Conservation (phyloP, 192 early-diverging fungal genomes). For the Phlyctochytrium planicorne region DNA sequence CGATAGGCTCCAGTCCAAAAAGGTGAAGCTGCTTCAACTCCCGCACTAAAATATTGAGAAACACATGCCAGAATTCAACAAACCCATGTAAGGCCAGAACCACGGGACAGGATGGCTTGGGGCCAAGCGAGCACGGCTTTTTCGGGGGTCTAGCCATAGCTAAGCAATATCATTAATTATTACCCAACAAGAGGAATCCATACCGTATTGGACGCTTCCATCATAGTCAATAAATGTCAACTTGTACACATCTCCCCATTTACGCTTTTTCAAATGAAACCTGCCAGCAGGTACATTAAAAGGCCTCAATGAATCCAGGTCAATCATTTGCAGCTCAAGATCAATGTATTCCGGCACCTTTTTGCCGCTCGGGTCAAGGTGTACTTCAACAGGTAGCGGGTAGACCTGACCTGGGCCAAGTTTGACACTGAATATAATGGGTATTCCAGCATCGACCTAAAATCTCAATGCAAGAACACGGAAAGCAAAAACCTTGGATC, state of each 20-base stretch:
- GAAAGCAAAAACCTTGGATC: conserved; percentile 17
- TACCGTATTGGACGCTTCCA: conserved; percentile 66
- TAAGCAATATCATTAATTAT: neutral
- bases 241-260: conserved; percentile 57
- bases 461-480: neutral
- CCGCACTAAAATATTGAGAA: conserved; percentile 40
- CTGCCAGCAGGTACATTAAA: conserved; percentile 28
- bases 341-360: conserved; percentile 7
- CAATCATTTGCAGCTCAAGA: conserved; percentile 30
- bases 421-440: conserved; percentile 38
- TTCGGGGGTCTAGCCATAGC: conserved; percentile 47
- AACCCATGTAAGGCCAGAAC: conserved; percentile 70
- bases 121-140: conserved; percentile 25
- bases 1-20: conserved; percentile 65
- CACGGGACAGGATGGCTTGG: conserved; percentile 49
- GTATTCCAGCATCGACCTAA: conserved; percentile 28
- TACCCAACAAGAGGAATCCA: neutral
- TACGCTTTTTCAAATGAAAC: conserved; percentile 24
- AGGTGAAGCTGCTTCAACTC: conserved; percentile 54
- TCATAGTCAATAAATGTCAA: conserved; percentile 74
- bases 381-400: conserved; percentile 45
- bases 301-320: conserved; percentile 24
- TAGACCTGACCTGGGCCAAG: conserved; percentile 51
- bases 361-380: conserved; percentile 18
- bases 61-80: neutral